phyloP scores from a whole-genome alignment of 139 green algal genomes.

The Zygnema circumcarinatum region DNA sequence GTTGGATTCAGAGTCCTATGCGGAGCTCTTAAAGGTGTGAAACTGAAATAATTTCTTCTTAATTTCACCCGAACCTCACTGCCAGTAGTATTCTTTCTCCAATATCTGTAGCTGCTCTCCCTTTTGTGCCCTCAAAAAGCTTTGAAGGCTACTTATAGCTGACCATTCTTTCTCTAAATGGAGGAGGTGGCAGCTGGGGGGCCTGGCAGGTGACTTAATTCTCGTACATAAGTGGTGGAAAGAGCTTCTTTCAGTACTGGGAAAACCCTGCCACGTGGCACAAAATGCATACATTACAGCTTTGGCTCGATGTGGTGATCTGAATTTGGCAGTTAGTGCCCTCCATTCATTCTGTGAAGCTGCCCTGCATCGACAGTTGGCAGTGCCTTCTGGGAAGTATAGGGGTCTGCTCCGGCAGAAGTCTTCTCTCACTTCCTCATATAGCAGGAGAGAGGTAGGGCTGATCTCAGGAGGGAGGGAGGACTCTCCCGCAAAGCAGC shows the following conservation, averaged over 20 bases:
- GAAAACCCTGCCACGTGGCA: not conserved
- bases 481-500: not conserved
- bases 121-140: too few relatives aligned
- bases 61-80: too few relatives aligned
- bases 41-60: too few relatives aligned
- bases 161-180: too few relatives aligned
- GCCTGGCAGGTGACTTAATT: not conserved
- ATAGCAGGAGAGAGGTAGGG: not conserved
- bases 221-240: not conserved
- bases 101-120: too few relatives aligned
- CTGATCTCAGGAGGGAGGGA: too few relatives aligned
- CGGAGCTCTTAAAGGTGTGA: slow-evolving; percentile 19
- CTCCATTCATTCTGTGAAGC: not conserved
- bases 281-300: not conserved
- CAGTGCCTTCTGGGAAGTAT: not conserved
- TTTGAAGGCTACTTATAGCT: too few relatives aligned
- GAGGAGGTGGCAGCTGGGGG: not conserved
- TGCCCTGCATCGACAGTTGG: not conserved
- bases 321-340: not conserved
- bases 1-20: not conserved
- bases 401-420: not conserved
- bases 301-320: not conserved
- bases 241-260: not conserved
- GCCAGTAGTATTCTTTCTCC: too few relatives aligned
- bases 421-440: not conserved